Conservation (phyloP, 2,329 filamentous ascomycete genomes). For the Ustulina deusta region DNA sequence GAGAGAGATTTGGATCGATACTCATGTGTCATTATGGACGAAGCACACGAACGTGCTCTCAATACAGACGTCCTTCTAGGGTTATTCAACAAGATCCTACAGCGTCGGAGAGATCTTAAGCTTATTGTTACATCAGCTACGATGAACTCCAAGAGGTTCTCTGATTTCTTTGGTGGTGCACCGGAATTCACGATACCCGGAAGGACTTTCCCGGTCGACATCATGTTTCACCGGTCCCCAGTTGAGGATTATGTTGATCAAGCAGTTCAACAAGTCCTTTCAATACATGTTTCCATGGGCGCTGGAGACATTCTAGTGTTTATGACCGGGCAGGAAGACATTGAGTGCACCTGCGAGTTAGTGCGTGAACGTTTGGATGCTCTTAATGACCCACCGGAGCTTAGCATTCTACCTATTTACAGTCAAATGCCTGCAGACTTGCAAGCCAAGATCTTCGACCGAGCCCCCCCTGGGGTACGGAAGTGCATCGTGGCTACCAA, state of each 20-base stretch:
- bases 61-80: conserved; percentile 99
- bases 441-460: conserved; percentile 97
- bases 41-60: conserved; percentile 94
- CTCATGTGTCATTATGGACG: conserved; percentile 99
- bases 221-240: conserved; percentile 93
- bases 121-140: conserved; percentile 98
- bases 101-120: conserved; percentile 89
- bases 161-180: conserved; percentile 93
- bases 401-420: conserved; percentile 97
- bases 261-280: conserved; percentile 93
- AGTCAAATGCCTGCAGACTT: conserved; percentile 99
- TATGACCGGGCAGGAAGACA: conserved; percentile 99
- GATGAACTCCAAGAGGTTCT: conserved; percentile 97
- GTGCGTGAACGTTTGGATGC: conserved; percentile 87
- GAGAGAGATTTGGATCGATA: conserved; percentile 95
- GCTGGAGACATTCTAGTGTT: conserved; percentile 95
- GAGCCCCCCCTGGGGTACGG: conserved; percentile 86
- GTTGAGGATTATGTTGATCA: conserved; percentile 98
- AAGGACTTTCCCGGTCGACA: conserved; percentile 95
- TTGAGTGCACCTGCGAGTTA: conserved; percentile 94
- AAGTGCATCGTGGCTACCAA: conserved; percentile 99
- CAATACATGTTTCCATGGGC: conserved; percentile 96
- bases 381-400: conserved; percentile 92
- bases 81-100: conserved; percentile 95
- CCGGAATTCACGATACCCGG: conserved; percentile 97